Evolutionary conservation across 768 basidiomycete genomes (phyloP).

Genomic region (Kwoniella europaea): DNA sequence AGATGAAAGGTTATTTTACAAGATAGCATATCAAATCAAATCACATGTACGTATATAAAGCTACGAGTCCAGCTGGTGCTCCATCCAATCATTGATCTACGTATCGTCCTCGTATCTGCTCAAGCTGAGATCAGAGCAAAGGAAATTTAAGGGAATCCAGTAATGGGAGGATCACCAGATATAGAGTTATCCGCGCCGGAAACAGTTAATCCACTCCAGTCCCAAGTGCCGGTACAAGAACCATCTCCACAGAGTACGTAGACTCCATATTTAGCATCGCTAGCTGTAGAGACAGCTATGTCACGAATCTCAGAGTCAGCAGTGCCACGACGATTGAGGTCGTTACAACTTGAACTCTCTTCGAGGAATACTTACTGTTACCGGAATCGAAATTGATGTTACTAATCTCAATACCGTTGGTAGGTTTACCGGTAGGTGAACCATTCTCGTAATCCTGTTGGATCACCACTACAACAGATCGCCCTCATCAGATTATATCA

Average conservation of each 20-base stretch:
- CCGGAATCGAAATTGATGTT: constrained; percentile 3
- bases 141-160: background rate
- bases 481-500: no score
- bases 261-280: constrained; percentile 1
- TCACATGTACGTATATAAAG: background rate
- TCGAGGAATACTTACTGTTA: constrained; percentile 19
- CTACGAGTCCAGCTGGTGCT: background rate
- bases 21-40: background rate
- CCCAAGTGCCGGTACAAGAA: constrained; percentile 7
- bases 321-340: no score
- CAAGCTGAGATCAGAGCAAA: no score
- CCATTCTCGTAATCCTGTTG: constrained; percentile 20
- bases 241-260: constrained; percentile 17
- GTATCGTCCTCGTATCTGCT: no score
- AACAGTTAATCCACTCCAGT: constrained; percentile 11
- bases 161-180: constrained; percentile 16
- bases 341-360: no score
- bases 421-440: constrained; percentile 1
- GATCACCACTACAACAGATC: constrained; percentile 3
- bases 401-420: constrained; percentile 11
- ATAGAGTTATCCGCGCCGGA: constrained; percentile 3
- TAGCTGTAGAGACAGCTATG: no score
- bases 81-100: background rate
- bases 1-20: background rate
- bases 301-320: no score